These are phyloP conservation scores for Chrysopogon serrulatus DNA, from an alignment of 176 grass and related monocot genomes.

Conservation along the genomic window DNA sequence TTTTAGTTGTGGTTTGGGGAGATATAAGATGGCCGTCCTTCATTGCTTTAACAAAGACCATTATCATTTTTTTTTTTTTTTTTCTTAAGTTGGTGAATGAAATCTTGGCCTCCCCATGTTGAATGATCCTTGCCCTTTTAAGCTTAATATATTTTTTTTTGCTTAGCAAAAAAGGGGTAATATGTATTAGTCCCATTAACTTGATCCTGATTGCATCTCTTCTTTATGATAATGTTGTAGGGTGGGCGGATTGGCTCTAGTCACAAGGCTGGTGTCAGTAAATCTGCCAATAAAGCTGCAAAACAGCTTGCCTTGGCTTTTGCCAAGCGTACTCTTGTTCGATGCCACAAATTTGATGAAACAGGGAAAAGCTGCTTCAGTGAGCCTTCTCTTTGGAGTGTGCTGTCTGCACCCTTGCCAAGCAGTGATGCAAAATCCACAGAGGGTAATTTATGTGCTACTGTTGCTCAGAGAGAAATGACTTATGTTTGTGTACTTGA, in stretches of 20 bases:
- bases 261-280: constrained; percentile 63
- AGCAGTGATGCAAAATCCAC: constrained; percentile 29
- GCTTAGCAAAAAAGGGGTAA: not conserved
- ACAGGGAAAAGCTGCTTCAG: constrained; percentile 74
- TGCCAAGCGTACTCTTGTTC: constrained; percentile 67
- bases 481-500: not conserved
- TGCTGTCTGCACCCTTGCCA: constrained; percentile 44
- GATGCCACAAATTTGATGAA: constrained; percentile 70
- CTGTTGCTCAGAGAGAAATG: not conserved
- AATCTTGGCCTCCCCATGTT: not conserved
- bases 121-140: not conserved
- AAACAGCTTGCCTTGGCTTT: constrained; percentile 75
- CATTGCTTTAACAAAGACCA: not conserved
- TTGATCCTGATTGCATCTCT: not conserved
- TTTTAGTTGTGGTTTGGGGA: not conserved
- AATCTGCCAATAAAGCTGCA: constrained; percentile 51
- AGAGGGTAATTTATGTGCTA: constrained; percentile 38
- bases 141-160: not conserved
- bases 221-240: constrained; percentile 29
- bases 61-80: not conserved
- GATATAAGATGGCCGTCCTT: not conserved
- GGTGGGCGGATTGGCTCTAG: constrained; percentile 67
- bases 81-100: not conserved
- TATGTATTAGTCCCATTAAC: not conserved
- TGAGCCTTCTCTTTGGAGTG: constrained; percentile 53